phyloP scores from a whole-genome alignment of 345 rosid genomes.

The Melaleuca alternifolia region DNA sequence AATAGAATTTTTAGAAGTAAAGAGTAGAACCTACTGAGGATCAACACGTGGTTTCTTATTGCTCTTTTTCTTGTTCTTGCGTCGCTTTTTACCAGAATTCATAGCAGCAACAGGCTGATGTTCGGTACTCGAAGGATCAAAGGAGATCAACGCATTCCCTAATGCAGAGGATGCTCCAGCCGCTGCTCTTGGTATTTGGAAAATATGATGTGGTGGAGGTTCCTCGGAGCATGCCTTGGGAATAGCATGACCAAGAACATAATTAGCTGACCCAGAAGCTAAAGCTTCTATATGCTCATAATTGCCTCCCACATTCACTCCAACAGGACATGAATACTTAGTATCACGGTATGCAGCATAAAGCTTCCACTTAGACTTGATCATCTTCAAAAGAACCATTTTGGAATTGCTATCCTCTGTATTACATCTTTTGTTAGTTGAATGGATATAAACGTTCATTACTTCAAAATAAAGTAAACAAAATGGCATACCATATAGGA shows the following conservation, averaged over 20 bases:
- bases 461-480: background rate
- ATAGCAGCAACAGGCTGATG: background rate
- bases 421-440: background rate
- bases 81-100: background rate
- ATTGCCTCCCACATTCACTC: background rate
- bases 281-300: background rate
- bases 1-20: background rate
- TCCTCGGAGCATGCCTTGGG: background rate
- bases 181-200: background rate
- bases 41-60: background rate
- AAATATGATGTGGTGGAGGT: background rate
- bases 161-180: background rate
- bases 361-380: background rate
- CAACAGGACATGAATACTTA: background rate
- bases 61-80: background rate
- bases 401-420: background rate
- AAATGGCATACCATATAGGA: background rate
- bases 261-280: background rate
- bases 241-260: background rate
- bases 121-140: background rate
- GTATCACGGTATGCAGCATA: background rate
- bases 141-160: background rate
- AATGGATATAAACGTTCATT: background rate
- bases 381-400: background rate
- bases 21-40: background rate